These are phyloP conservation scores for Penicillium odoratum DNA, from an alignment of 495 filamentous ascomycete species.

Conservation along the genomic window DNA sequence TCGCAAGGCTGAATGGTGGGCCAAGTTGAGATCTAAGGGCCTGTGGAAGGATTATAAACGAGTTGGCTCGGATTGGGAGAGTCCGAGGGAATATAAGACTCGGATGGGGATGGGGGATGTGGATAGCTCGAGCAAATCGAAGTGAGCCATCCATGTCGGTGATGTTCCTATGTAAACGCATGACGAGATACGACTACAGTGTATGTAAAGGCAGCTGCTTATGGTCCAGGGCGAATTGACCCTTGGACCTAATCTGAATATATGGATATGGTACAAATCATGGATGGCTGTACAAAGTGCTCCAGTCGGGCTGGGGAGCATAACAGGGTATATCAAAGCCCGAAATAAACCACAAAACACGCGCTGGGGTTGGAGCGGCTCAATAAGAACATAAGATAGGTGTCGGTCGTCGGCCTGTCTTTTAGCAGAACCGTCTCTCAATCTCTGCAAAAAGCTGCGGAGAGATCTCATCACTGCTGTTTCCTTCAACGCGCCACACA, in stretches of 20 bases:
- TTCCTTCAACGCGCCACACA: constrained; percentile 81
- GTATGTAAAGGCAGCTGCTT: background rate
- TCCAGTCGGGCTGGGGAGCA: constrained; percentile 7
- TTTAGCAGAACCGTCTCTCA: constrained; percentile 66
- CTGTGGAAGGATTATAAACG: constrained; percentile 69
- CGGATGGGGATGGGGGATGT: constrained; percentile 49
- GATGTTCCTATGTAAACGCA: constrained; percentile 12
- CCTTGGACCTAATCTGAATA: constrained; percentile 1
- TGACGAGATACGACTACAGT: constrained; percentile 16
- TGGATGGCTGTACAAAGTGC: constrained; percentile 19
- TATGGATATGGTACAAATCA: constrained; percentile 22
- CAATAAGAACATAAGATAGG: background rate
- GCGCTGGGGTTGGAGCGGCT: background rate
- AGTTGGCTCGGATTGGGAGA: constrained; percentile 55
- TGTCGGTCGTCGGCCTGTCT: background rate
- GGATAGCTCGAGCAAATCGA: constrained; percentile 12
- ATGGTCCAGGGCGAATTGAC: background rate
- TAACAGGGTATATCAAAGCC: constrained; percentile 18
- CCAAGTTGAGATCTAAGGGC: constrained; percentile 66
- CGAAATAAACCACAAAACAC: constrained; percentile 2
- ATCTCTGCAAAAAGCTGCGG: constrained; percentile 82
- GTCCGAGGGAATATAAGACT: constrained; percentile 83
- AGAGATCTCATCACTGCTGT: constrained; percentile 90
- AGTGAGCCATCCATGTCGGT: background rate
- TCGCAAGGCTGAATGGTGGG: constrained; percentile 66